phyloP scores from a whole-genome alignment of 2,329 filamentous ascomycete species.

The Calonectria honghensis region DNA sequence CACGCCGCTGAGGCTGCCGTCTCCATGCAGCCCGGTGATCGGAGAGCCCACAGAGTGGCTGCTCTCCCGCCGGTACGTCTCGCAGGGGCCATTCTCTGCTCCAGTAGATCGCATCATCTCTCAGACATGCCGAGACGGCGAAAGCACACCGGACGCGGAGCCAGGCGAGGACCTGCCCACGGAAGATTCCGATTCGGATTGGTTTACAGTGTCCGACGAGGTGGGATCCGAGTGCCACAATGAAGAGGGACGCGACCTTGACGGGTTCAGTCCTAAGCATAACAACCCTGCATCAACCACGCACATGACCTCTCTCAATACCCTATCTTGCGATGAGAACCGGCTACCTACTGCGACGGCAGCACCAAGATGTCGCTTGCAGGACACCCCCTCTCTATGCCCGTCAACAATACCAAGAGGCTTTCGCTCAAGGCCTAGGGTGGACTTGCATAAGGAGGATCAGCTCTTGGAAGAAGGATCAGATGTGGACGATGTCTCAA shows the following conservation, averaged over 20 bases:
- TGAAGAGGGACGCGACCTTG: neutral
- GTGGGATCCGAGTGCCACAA: neutral
- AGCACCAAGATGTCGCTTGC: neutral
- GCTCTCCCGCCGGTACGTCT: constrained; percentile 9
- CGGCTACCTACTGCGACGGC: neutral
- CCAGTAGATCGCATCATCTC: neutral
- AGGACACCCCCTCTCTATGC: neutral
- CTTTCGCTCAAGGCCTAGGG: neutral
- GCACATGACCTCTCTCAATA: neutral
- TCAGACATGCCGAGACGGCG: neutral
- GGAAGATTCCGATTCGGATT: neutral
- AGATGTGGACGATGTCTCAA: neutral
- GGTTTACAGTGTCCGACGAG: neutral
- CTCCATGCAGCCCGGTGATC: constrained; percentile 15
- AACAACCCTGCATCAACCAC: neutral
- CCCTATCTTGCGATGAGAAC: neutral
- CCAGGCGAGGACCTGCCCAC: neutral
- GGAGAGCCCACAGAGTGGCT: constrained; percentile 4
- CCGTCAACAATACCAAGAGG: constrained; percentile 3
- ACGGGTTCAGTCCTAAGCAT: neutral
- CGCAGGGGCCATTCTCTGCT: neutral
- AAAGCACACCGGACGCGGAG: neutral
- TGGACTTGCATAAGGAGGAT: neutral
- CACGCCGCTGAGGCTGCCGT: constrained; percentile 17
- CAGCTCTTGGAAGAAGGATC: neutral